These are phyloP conservation scores for Pistacia integerrima DNA, from an alignment of 345 rosid genomes.

Conservation along the genomic window DNA sequence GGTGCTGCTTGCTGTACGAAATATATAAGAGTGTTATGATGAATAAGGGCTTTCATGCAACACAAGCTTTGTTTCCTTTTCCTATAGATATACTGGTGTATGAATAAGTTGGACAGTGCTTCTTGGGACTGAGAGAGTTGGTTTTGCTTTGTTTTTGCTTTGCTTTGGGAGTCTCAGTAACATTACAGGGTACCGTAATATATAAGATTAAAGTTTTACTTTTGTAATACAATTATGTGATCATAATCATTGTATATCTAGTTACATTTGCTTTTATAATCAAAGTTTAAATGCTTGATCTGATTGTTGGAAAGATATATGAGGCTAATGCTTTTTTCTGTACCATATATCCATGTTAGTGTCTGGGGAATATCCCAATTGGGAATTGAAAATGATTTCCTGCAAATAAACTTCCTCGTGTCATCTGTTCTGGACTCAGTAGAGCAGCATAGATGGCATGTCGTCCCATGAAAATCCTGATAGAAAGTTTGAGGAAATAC, in stretches of 20 bases:
- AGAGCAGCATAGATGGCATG: too few relatives aligned
- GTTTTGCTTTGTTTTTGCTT: too few relatives aligned
- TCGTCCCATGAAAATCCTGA: too few relatives aligned
- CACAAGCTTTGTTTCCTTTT: not conserved
- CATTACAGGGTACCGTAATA: not conserved
- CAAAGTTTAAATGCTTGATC: not conserved
- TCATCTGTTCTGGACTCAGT: too few relatives aligned
- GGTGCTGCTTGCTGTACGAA: not conserved
- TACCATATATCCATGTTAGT: not conserved
- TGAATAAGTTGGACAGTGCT: too few relatives aligned
- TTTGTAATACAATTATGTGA: not conserved
- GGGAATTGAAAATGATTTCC: not conserved
- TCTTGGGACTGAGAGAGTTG: too few relatives aligned
- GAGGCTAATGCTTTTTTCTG: too few relatives aligned
- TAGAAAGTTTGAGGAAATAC: too few relatives aligned
- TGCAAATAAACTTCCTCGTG: not conserved
- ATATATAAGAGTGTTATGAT: not conserved
- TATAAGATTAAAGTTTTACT: not conserved
- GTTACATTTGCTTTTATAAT: too few relatives aligned
- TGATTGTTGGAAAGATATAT: too few relatives aligned
- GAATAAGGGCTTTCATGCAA: conserved; percentile 1
- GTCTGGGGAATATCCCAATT: not conserved
- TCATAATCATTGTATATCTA: too few relatives aligned
- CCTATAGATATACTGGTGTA: not conserved
- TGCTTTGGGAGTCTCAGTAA: too few relatives aligned